Evolutionary conservation across 305 asterid genomes (phyloP), one percentile per base, ranked within the genome.

Genomic region (Fraxinus floribunda): DNA sequence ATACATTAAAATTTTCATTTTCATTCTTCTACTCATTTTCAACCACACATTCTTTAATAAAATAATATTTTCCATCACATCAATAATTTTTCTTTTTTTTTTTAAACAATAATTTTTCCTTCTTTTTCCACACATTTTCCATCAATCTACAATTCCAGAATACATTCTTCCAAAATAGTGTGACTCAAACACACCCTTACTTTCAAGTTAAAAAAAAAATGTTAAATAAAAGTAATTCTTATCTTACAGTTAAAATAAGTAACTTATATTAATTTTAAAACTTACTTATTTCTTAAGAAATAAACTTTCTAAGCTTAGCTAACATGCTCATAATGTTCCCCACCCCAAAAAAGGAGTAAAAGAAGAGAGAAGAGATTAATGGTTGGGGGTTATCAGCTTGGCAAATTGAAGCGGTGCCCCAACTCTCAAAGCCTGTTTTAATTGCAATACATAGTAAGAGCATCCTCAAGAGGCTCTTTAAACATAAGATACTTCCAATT

Each of bases 401-500:
- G 73, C 24, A 55, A 10, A 41, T 46, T 13, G 24, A 30, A 60
- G 72, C 44, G 73, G 72, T 30, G 55, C 70, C 66, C 75, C 70
- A 75, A 83, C 76, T 76, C 44, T 6, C 52, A 34, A 41, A 41
- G 30, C 29, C 16, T 20, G 34, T 20, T 66, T 20, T 75, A 13
- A 52, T 38, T 77, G 41, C 82, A 81, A 75, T 70, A 78, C 13
- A 83, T 34, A 52, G 62, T 39, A 39, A 39, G 46, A 41, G 15
- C 49, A 41, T 41, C 49, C 11, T 3, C 15, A 41, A 1, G 15
- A 41, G 49, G 3, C 15, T 9, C 15, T 41, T 41, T 9, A 41
- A 41, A 41, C 49, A 9, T 41, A 41, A 41, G 3, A 41, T 41
- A 9, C 49, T 41, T 11, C 4, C 15, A 11, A 41, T 41, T 41